Evolutionary conservation across 805 yeast genomes (phyloP).

Genomic region (Candida yuanshanica): DNA sequence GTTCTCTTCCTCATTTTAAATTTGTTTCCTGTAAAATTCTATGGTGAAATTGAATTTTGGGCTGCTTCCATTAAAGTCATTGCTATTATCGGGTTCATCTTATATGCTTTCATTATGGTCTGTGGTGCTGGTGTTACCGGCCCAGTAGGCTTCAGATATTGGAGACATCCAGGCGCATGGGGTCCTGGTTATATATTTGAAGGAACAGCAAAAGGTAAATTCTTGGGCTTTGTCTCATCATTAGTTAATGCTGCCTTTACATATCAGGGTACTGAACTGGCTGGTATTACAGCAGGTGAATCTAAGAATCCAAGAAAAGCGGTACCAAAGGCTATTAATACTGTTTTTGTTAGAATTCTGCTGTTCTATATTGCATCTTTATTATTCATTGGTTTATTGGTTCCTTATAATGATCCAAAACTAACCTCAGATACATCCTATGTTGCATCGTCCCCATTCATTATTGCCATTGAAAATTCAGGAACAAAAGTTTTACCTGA

Average conservation of each 20-base stretch:
- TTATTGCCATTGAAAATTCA: conserved; percentile 7
- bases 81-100: conserved; percentile 7
- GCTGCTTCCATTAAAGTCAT: conserved; percentile 7
- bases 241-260: conserved; percentile 8
- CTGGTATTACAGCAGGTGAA: conserved; percentile 9
- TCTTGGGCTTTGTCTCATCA: conserved; percentile 7
- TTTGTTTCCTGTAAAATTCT: conserved; percentile 7
- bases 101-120: conserved; percentile 6
- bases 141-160: conserved; percentile 8
- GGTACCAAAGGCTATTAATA: conserved; percentile 8
- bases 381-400: conserved; percentile 6
- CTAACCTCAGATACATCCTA: conserved; percentile 1
- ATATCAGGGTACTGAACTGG: conserved; percentile 8
- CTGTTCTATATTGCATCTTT: conserved; percentile 5
- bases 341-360: conserved; percentile 8
- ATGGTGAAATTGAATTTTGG: conserved; percentile 8
- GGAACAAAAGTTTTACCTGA: conserved; percentile 42
- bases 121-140: conserved; percentile 9
- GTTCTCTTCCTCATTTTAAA: conserved; percentile 3
- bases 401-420: conserved; percentile 6
- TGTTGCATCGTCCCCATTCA: conserved; percentile 6
- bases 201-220: conserved; percentile 5
- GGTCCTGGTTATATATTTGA: conserved; percentile 7
- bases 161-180: conserved; percentile 10
- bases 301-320: conserved; percentile 8